Evolutionary conservation across 805 yeast species (phyloP).

Genomic region (Danielozyma ontarioensis): DNA sequence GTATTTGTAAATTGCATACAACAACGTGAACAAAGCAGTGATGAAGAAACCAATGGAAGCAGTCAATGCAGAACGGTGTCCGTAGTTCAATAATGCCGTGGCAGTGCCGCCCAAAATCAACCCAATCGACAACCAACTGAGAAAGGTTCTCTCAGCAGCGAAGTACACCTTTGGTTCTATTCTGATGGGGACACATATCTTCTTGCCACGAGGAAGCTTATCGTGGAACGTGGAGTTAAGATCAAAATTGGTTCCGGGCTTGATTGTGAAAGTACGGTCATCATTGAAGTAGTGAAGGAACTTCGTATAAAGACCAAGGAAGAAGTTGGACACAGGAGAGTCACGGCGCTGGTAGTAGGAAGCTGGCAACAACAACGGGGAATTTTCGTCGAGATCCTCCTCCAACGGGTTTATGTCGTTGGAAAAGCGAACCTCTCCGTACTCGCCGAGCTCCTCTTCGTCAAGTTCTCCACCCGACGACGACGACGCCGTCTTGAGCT

Average conservation of each 20-base stretch:
- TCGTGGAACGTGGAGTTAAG: constrained; percentile 42
- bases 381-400: constrained; percentile 45
- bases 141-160: constrained; percentile 93
- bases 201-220: constrained; percentile 82
- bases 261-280: constrained; percentile 41
- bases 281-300: constrained; percentile 39
- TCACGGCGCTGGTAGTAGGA: constrained; percentile 19
- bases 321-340: constrained; percentile 28
- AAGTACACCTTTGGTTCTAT: constrained; percentile 99
- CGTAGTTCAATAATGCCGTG: constrained; percentile 78
- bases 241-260: constrained; percentile 41
- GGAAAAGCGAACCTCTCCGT: constrained; percentile 37
- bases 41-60: constrained; percentile 85
- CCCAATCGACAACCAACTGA: constrained; percentile 91
- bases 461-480: constrained; percentile 58
- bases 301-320: constrained; percentile 26
- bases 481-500: constrained; percentile 20
- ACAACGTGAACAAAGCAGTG: constrained; percentile 68
- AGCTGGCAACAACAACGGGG: constrained; percentile 39
- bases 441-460: constrained; percentile 55
- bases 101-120: constrained; percentile 87
- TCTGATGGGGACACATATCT: constrained; percentile 87
- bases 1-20: constrained; percentile 70
- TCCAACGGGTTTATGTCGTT: constrained; percentile 43
- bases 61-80: constrained; percentile 66